Base-by-base conservation (phyloP, 352 stramenopile species). In the Albugo candida region DNA sequence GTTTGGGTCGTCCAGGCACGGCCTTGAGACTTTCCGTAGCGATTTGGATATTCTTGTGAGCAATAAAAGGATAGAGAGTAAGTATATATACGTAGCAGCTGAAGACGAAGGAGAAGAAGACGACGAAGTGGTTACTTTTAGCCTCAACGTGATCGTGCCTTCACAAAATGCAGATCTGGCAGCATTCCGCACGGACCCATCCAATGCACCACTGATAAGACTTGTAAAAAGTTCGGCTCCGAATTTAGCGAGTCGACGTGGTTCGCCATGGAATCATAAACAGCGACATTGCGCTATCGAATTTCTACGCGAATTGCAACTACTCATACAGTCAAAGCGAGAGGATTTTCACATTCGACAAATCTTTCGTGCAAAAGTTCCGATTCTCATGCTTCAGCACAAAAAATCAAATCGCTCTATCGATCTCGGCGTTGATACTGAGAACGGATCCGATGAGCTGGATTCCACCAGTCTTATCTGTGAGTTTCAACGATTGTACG, bases 41-140 rank as follows among this genome's bases (percentile, higher is more conserved):
- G 73, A 85, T 42, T 34, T 85, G 42, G 73, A 85, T 49, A 69
- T 85, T 39, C 77, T 70, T 0, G 66, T 85, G 11, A 70, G 73
- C 13, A 72, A 78, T 49, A 56, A 80, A 54, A 18, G 13, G 45
- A 53, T 20, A 47, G 45, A 14, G 47, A 55, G 24, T 17, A 39
- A 14, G n/a, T 14, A 19, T 45, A 36, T 2, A 31, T 55, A 18
- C 41, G 17, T 2, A 17, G 41, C 24, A 19, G 34, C 45, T 14
- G 41, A 11, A 21, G 31, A 47, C 17, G 58, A 77, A 42, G 43
- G 41, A 21, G 20, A 35, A 18, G 43, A 48, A 17, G 43, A 48
- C 43, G 43, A 48, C 11, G 43, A 48, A 8, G 38, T 43, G 8
- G 38, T 24, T 43, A 24, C 38, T 10, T 24, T 19, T 8, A 24